These are phyloP conservation scores for Colletotrichum tabaci DNA, from an alignment of 2,329 filamentous ascomycete genomes.

Conservation along the genomic window DNA sequence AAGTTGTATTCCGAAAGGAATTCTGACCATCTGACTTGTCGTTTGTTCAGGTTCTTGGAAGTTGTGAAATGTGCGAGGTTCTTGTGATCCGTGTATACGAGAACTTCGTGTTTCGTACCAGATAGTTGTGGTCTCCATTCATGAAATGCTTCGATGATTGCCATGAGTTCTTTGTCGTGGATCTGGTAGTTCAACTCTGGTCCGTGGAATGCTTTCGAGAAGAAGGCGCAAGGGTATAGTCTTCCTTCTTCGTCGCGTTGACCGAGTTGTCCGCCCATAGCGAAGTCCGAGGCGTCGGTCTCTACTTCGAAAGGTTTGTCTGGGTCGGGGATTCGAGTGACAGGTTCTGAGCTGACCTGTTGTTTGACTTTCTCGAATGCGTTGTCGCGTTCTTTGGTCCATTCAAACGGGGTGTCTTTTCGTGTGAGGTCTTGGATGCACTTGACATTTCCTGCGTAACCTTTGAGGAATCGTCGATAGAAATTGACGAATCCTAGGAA, in stretches of 20 bases:
- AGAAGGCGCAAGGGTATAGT: neutral
- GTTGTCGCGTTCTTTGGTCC: too few species aligned
- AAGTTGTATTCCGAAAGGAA: too few species aligned
- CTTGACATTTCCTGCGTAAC: neutral
- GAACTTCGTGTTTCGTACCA: too few species aligned
- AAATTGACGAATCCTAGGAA: neutral
- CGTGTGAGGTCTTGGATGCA: neutral
- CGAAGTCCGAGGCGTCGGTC: conserved; percentile 6
- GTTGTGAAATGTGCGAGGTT: too few species aligned
- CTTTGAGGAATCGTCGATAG: neutral
- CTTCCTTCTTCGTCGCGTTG: conserved; percentile 15
- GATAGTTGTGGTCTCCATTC: conserved; percentile 12
- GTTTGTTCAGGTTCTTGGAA: too few species aligned
- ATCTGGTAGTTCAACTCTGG: neutral
- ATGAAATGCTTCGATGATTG: conserved; percentile 12
- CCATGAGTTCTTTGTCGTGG: conserved; percentile 6
- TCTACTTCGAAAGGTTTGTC: neutral
- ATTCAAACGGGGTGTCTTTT: too few species aligned
- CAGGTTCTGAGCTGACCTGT: too few species aligned
- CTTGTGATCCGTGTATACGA: too few species aligned
- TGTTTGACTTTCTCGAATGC: too few species aligned
- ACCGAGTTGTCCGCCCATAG: neutral
- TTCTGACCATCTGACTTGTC: too few species aligned
- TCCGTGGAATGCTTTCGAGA: neutral
- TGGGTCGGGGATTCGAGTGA: too few species aligned